Conservation (phyloP, 2,329 filamentous ascomycete genomes). For the Hypoxylon sp. region DNA sequence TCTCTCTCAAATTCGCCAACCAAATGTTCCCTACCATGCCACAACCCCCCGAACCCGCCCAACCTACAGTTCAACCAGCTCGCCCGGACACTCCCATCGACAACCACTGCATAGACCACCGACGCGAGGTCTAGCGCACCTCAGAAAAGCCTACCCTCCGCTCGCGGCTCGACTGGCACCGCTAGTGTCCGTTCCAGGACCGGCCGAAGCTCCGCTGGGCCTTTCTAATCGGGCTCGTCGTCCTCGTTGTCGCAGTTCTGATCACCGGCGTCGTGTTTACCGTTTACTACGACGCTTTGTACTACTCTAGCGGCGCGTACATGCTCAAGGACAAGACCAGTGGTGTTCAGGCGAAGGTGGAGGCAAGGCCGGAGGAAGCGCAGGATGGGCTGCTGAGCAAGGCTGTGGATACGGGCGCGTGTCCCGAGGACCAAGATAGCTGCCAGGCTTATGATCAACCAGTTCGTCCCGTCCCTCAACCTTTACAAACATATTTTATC, state of each 20-base stretch:
- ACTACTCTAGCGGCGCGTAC: constrained; percentile 40
- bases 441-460: constrained; percentile 38
- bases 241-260: constrained; percentile 44
- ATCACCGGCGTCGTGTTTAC: constrained; percentile 47
- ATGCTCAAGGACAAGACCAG: constrained; percentile 29
- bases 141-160: constrained; percentile 25
- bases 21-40: background rate
- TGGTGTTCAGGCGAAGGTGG: background rate
- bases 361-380: no score
- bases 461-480: constrained; percentile 24
- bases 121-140: constrained; percentile 37
- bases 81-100: background rate
- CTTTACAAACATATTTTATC: background rate
- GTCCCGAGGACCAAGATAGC: constrained; percentile 32
- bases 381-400: background rate
- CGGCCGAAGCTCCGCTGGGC: constrained; percentile 46
- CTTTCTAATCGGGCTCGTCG: constrained; percentile 38
- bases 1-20: background rate
- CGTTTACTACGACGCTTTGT: constrained; percentile 45
- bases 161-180: constrained; percentile 43
- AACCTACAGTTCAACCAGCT: background rate
- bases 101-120: constrained; percentile 41
- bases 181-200: constrained; percentile 43
- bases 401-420: background rate
- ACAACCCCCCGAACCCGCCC: background rate